Conservation (phyloP, 768 basidiomycete species). For the Postia placenta region DNA sequence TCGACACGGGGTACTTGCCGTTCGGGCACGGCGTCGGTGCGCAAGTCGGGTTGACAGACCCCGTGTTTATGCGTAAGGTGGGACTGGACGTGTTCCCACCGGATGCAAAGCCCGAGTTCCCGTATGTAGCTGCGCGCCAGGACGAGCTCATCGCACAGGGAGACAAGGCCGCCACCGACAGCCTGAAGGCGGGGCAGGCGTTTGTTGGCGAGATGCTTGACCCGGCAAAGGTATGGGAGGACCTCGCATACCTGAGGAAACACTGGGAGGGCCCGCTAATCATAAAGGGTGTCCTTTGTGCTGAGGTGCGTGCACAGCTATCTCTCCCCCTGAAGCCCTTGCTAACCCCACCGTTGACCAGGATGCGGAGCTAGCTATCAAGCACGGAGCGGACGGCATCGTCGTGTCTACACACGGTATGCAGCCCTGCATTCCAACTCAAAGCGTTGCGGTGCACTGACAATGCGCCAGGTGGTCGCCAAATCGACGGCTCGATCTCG, state of each 20-base stretch:
- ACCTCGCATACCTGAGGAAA: conserved; percentile 57
- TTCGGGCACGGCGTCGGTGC: conserved; percentile 59
- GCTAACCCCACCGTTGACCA: too few relatives aligned
- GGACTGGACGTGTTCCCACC: conserved; percentile 37
- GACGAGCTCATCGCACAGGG: conserved; percentile 38
- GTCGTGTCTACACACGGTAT: conserved; percentile 82
- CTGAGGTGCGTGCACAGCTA: conserved; percentile 40
- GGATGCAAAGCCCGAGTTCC: conserved; percentile 41
- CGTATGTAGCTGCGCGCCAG: conserved; percentile 47
- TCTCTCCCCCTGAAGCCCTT: too few relatives aligned
- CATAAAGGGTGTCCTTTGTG: conserved; percentile 71
- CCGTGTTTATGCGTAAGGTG: conserved; percentile 65
- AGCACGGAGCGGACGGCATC: conserved; percentile 62
- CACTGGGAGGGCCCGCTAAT: conserved; percentile 77
- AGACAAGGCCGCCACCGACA: conserved; percentile 37
- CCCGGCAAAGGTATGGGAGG: conserved; percentile 60
- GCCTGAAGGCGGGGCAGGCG: conserved; percentile 43
- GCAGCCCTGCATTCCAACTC: not conserved
- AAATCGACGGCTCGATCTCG: conserved; percentile 73
- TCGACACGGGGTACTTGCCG: conserved; percentile 59
- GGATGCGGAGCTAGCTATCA: conserved; percentile 67
- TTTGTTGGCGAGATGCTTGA: conserved; percentile 64
- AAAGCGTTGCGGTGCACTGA: not conserved
- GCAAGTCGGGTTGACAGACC: conserved; percentile 68
- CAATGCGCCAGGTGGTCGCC: conserved; percentile 53